Conservation (phyloP, 148 eudicot species). For the Agrostemma githago region DNA sequence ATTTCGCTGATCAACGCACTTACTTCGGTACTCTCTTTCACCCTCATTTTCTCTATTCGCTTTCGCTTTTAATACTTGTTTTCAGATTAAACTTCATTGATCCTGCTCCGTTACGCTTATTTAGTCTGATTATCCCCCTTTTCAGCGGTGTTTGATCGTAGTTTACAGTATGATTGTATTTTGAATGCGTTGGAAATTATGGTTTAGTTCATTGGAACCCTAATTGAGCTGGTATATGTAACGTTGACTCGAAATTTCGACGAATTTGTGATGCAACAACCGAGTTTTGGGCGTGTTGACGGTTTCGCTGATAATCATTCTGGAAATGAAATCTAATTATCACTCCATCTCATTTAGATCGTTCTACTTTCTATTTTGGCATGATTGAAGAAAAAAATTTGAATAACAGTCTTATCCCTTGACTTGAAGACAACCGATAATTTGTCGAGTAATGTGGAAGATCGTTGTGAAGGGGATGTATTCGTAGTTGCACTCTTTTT, state of each 20-base stretch:
- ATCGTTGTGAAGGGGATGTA: too few relatives aligned
- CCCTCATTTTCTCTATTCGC: not conserved
- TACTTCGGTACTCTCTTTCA: conserved; percentile 43
- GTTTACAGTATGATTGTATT: not conserved
- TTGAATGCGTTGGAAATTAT: not conserved
- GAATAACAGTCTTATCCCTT: too few relatives aligned
- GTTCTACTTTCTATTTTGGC: too few relatives aligned
- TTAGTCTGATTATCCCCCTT: not conserved
- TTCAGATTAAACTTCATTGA: not conserved
- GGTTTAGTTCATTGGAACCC: not conserved
- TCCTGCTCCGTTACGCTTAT: not conserved
- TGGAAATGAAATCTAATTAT: too few relatives aligned
- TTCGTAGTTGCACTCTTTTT: too few relatives aligned
- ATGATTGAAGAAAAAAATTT: too few relatives aligned
- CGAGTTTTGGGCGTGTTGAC: not conserved
- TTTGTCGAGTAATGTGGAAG: too few relatives aligned
- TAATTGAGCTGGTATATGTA: not conserved
- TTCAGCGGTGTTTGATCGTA: not conserved
- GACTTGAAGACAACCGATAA: too few relatives aligned
- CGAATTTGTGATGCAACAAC: not conserved
- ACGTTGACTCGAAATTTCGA: not conserved
- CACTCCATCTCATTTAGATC: too few relatives aligned
- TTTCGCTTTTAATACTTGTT: not conserved
- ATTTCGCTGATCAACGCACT: conserved; percentile 78
- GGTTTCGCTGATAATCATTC: not conserved